Base-by-base conservation (phyloP, 2,329 filamentous ascomycete species). In the Fusarium vanettenii region DNA sequence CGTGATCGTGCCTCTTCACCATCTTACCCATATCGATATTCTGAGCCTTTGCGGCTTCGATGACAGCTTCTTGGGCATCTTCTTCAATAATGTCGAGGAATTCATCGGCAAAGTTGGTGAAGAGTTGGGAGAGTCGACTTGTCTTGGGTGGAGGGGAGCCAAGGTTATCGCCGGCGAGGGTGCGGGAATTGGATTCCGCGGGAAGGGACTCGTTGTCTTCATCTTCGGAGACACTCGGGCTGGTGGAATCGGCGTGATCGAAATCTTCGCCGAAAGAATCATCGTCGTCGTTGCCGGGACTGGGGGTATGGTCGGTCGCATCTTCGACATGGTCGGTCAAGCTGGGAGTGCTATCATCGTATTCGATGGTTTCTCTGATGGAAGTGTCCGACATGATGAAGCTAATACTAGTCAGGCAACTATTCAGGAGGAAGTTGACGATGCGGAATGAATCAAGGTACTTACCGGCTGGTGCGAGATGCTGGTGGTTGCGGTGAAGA, bases 361-460 rank as follows among this genome's bases (percentile, higher is more conserved):
- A 48, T 48, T 48, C 43, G 43, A 48, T 48, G 43, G 20, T 48
- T 48, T 48, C 43, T 25, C 22, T 18, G 43, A 48, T 48, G 2
- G 43, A 48, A 6, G 3, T 3, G 2, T 48, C 43, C 22, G 14
- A 25, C 43, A 48, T 48, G 43, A 2, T 25, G 43, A 41, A 48
- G 8, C 43, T 48, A 16, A 16, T 25, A 48, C 10, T 14, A 48
- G 43, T 48, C 5, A 48, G 43, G 3, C 4, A 48, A 25, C 7
- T 3, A 25, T 16, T 18, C 43, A 5, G 18, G 4, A 25, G 43
- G 0, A 0, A 10, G 20, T 2, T 10, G 7, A 6, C 5, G 7
- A 5, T 8, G 14, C 18, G 8, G 22, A 22, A 48, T 10, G 43
- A 48, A 25, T 16, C 4, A 25, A 25, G 43, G 14, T 6, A 25